Evolutionary conservation across 768 basidiomycete genomes (phyloP), one percentile per base, ranked within the genome.

Genomic region (Suillus subaureus): DNA sequence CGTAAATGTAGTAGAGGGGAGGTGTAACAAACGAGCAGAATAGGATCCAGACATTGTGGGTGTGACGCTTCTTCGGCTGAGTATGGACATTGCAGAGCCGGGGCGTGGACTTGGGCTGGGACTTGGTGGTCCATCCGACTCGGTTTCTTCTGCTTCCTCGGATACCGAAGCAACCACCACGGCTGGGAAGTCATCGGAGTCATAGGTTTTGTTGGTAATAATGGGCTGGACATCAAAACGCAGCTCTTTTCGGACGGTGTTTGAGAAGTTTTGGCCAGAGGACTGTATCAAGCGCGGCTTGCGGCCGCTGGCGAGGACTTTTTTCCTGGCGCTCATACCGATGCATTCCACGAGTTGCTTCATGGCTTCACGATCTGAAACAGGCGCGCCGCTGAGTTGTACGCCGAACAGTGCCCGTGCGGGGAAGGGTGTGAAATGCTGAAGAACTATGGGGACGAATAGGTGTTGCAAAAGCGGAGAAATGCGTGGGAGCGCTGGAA

Each of bases 361-460:
- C 90, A 96, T 91, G 11, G 93, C 93, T 71, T 94, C 91, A 31
- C 90, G 85, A 71, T 95, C 93, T 0, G 92, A 92, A 6, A 96
- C 84, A 2, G n/a, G 80, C 74, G 21, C 86, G 79, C 37, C 82
- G 80, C 54, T 72, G 75, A 7, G 78, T 78, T 18, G 83, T 83
- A 55, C 89, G 83, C 33, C 85, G 83, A 3, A 78, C 75, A 1
- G 85, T 84, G 21, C 84, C 83, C 1, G 84, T 82, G 16, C 88
- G 84, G 4, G 86, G 84, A 39, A 90, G 77, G 1, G 88, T 88
- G n/a, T 82, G 80, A 69, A 79, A 74, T 28, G 79, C 69, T 16
- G 78, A 77, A 58, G 69, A 64, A 71, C 74, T 61, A 70, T 71
- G 42, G 0, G 86, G 81, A 6, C 89, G 87, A 39, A 87, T 75